A percentile compares a stretch with the other conserved stretches of the same genome.
Evolutionary conservation across 495 filamentous ascomycete species (phyloP).

Genomic region (Aspergillus egyptiacus): DNA sequence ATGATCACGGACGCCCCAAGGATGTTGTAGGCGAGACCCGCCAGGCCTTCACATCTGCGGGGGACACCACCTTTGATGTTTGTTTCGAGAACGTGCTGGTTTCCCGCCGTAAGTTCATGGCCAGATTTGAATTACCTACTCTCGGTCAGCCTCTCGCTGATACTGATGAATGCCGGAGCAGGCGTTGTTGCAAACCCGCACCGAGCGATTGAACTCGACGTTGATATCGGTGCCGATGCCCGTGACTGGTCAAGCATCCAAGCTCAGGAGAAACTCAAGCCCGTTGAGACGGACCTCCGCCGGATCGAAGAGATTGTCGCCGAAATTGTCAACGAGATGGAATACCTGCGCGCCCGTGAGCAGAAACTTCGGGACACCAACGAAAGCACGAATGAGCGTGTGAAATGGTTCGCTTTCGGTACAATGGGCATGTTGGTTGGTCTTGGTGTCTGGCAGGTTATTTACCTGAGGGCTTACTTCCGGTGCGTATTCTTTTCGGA

Average conservation of each 20-base stretch:
- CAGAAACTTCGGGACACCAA: constrained; percentile 97
- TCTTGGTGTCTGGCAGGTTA: constrained; percentile 92
- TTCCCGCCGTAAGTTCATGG: constrained; percentile 52
- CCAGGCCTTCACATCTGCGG: constrained; percentile 92
- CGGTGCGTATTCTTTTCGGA: constrained; percentile 46
- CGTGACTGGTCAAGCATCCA: constrained; percentile 98
- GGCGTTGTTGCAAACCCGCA: constrained; percentile 48
- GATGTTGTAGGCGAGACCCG: constrained; percentile 88
- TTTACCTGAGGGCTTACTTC: constrained; percentile 97
- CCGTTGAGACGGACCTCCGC: constrained; percentile 89
- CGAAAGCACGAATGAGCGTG: constrained; percentile 97
- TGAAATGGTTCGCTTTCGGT: constrained; percentile 96
- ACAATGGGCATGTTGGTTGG: constrained; percentile 91
- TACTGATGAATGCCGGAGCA: constrained; percentile 15
- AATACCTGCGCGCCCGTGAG: constrained; percentile 84
- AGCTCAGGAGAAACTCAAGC: constrained; percentile 94
- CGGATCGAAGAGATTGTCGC: constrained; percentile 82
- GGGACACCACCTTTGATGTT: constrained; percentile 91
- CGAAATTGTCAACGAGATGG: constrained; percentile 82
- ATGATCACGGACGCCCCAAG: constrained; percentile 87
- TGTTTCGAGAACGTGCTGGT: constrained; percentile 86
- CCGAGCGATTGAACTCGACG: constrained; percentile 88
- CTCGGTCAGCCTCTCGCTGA: background rate
- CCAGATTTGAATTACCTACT: too few species aligned
- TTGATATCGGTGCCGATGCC: constrained; percentile 97